phyloP scores from a whole-genome alignment of 352 stramenopile genomes.

The Pythium phragmiticola region DNA sequence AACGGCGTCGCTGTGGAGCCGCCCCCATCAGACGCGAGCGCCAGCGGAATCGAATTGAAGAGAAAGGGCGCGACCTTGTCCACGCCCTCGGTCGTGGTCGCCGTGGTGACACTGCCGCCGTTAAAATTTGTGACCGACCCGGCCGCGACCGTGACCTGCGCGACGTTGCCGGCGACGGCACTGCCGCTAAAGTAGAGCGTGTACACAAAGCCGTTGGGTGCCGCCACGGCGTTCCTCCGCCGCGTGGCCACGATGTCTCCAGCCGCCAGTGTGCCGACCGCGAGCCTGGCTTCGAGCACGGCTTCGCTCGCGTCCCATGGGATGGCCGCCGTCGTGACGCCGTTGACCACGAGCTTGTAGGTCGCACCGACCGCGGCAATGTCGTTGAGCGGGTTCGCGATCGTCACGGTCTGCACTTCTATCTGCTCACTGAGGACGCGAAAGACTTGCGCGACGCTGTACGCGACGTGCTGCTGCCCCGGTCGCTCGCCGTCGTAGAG shows the following conservation, averaged over 20 bases:
- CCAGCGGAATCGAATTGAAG: slow-evolving; percentile 53
- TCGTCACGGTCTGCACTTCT: slow-evolving; percentile 58
- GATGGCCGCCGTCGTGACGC: slow-evolving; percentile 39
- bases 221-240: slow-evolving; percentile 34
- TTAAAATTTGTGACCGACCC: slow-evolving; percentile 32
- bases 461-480: slow-evolving; percentile 41
- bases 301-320: slow-evolving; percentile 58
- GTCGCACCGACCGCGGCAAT: slow-evolving; percentile 29
- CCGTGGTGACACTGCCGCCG: slow-evolving; percentile 32
- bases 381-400: slow-evolving; percentile 43
- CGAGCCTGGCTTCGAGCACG: slow-evolving; percentile 39
- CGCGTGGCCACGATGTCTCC: slow-evolving; percentile 58
- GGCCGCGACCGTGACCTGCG: slow-evolving; percentile 22
- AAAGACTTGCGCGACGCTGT: slow-evolving; percentile 64
- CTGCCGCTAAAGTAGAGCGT: slow-evolving; percentile 70
- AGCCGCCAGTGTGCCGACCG: slow-evolving; percentile 8
- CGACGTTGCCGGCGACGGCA: slow-evolving; percentile 40
- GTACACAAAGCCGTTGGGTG: slow-evolving; percentile 66
- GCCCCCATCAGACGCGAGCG: slow-evolving; percentile 22
- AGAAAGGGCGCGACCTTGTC: slow-evolving; percentile 32
- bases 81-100: slow-evolving; percentile 34
- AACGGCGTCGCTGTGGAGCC: slow-evolving; percentile 33
- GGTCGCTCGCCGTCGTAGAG: slow-evolving; percentile 60
- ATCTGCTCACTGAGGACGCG: slow-evolving; percentile 71
- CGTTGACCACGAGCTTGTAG: slow-evolving; percentile 43